Percentiles rank a stretch among this genome's conserved stretches.
Conservation (phyloP, 2,329 filamentous ascomycete genomes). For the Cladobotryum mycophilum region DNA sequence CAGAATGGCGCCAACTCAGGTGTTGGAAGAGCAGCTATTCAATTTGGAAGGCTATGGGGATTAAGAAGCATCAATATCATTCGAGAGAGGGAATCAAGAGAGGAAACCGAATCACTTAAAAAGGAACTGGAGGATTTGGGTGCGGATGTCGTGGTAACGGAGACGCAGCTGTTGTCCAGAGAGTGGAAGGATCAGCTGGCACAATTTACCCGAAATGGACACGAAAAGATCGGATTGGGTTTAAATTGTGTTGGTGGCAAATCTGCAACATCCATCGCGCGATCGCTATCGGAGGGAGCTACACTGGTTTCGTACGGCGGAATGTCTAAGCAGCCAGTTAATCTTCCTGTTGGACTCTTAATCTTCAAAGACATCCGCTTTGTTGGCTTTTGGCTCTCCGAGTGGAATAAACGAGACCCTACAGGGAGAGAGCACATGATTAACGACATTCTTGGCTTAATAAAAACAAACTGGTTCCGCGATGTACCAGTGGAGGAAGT, state of each 20-base stretch:
- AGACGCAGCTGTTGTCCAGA: constrained; percentile 47
- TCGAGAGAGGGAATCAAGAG: constrained; percentile 59
- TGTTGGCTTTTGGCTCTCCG: constrained; percentile 90
- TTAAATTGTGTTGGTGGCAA: constrained; percentile 94
- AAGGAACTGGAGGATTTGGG: constrained; percentile 49
- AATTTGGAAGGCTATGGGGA: constrained; percentile 80
- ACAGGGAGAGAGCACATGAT: constrained; percentile 72
- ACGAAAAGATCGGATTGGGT: constrained; percentile 67
- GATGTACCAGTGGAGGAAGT: constrained; percentile 80
- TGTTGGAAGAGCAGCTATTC: constrained; percentile 85
- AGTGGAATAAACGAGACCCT: constrained; percentile 73
- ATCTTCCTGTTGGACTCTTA: constrained; percentile 72
- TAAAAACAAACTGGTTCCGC: constrained; percentile 68
- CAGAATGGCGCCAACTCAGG: constrained; percentile 96
- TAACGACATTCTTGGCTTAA: constrained; percentile 74
- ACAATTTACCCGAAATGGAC: constrained; percentile 63
- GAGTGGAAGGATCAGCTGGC: constrained; percentile 57
- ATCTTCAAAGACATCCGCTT: constrained; percentile 93
- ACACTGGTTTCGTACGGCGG: constrained; percentile 91
- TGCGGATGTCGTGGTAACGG: constrained; percentile 51
- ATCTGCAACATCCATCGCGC: constrained; percentile 70
- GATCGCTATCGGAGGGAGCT: constrained; percentile 60
- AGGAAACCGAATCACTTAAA: constrained; percentile 56
- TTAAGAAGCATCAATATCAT: constrained; percentile 87
- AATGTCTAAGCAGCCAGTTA: constrained; percentile 84